Base-by-base conservation (phyloP, 2,329 filamentous ascomycete genomes). In the Aphanoascus verrucosus region DNA sequence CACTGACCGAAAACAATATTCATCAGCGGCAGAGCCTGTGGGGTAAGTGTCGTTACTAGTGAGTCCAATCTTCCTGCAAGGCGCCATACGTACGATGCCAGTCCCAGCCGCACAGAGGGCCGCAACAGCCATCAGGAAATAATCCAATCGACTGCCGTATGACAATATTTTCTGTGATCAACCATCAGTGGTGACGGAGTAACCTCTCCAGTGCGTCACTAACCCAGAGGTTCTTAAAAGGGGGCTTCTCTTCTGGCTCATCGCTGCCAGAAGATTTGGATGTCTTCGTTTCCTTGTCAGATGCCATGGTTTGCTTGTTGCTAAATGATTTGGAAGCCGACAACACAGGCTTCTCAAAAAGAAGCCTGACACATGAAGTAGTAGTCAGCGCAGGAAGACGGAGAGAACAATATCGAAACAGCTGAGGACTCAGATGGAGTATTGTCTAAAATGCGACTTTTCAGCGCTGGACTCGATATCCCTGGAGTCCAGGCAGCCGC, bases 1-100 rank as follows among this genome's bases (percentile, higher is more conserved):
- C 37, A 57, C 53, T 28, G 23, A 58, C 79, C 79, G 62, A 82
- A 80, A 5, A 82, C 69, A 38, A 83, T 68, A 37, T 80, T 78
- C 77, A 83, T 81, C 34, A 81, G 59, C 0, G 78, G 79, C 5
- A 55, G 44, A 7, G 44, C 44, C 34, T 56, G 6, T 38, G 9
- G 19, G 9, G 9, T 34, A 40, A 14, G n/a, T 54, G 52, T 19
- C n/a, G 28, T 14, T 45, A n/a, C 12, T 50, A 19, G 3, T 12
- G 12, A 23, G 19, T 4, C 12, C 14, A 5, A 12, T 28, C 5
- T 11, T 23, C 9, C 43, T 28, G 23, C 12, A n/a, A 12, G 14
- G 7, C 12, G 37, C 20, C 15, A 19, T 23, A 62, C 63, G 15
- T 63, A 65, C 63, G 15, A 61, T 56, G 40, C 63, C 63, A 38